A percentile compares a stretch with the other conserved stretches of the same genome.
phyloP scores from a whole-genome alignment of 2,329 filamentous ascomycete species.

The Aspergillus luchuensis region DNA sequence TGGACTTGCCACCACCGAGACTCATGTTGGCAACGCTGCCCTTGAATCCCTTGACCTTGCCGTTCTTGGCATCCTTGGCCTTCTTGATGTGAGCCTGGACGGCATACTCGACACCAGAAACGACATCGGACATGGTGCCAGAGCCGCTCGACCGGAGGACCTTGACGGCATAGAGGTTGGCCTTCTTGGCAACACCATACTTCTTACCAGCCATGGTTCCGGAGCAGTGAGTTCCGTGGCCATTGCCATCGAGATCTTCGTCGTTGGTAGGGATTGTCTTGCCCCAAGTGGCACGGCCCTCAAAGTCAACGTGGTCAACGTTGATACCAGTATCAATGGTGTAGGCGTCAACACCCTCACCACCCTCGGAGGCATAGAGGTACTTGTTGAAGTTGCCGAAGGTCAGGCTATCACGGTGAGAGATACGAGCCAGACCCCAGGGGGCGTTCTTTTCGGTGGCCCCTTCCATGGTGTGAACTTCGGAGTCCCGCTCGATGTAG shows the following conservation, averaged over 20 bases:
- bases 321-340: constrained; percentile 98
- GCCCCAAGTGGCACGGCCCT: constrained; percentile 92
- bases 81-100: constrained; percentile 76
- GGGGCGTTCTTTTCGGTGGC: constrained; percentile 87
- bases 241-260: constrained; percentile 89
- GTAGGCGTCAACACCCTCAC: constrained; percentile 98
- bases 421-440: constrained; percentile 99
- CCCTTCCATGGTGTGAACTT: constrained; percentile 76
- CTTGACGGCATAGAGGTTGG: constrained; percentile 95
- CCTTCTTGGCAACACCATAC: constrained; percentile 99
- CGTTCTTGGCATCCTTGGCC: constrained; percentile 75
- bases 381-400: constrained; percentile 99
- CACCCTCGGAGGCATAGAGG: constrained; percentile 83
- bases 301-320: constrained; percentile 90
- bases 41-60: constrained; percentile 96
- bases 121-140: constrained; percentile 97
- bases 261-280: constrained; percentile 90
- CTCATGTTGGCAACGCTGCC: constrained; percentile 99
- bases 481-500: constrained; percentile 91
- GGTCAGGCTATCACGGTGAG: constrained; percentile 81
- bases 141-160: constrained; percentile 96
- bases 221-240: constrained; percentile 98
- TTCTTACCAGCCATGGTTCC: constrained; percentile 97
- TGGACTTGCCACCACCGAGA: constrained; percentile 95
- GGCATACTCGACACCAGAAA: constrained; percentile 97